Base-by-base conservation (phyloP, 352 stramenopile genomes). In the Phytophthora multivora region DNA sequence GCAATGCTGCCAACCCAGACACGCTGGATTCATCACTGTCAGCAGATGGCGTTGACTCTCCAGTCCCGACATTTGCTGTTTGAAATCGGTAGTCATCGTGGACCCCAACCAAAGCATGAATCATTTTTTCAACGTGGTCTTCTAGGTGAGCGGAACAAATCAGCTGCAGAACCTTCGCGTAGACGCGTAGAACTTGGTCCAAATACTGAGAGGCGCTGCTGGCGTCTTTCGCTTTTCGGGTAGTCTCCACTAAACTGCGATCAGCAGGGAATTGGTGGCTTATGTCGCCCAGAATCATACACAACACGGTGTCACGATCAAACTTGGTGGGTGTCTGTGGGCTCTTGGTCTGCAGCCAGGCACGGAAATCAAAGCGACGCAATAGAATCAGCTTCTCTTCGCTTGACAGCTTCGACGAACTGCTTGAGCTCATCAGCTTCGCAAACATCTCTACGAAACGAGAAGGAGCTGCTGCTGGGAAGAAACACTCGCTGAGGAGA, bases 401-500 rank as follows among this genome's bases (percentile, higher is more conserved):
- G 28, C 51, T 83, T 0, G 84, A 86, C 0, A 96, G 63, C 51
- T 90, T 89, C 0, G 81, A 75, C 0, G 84, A 83, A 19, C 74
- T 74, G 30, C 78, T 93, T 6, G 77, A 58, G 65, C 81, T 93
- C 86, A 95, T 91, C 13, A 96, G 54, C 54, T 83, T 96, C 0
- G 86, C 88, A 61, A 96, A 96, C 82, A 95, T 93, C 51, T 95
- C 83, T 7, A 95, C 88, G 53, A 95, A 96, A 18, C 78, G 73
- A 5, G 78, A 79, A 7, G 86, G 84, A 1, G 86, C 86, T 5
- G 80, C 75, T 12, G 86, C 80, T 2, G 88, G 88, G 19, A 77
- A 89, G 63, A 96, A 96, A 45, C 88, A 96, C 30, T 94, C 86
- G 35, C 79, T 90, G 0, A 96, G 68, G 28, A 95, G 59, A 11